Base-by-base conservation (phyloP, 2,329 filamentous ascomycete species). In the Colletotrichum siamense region DNA sequence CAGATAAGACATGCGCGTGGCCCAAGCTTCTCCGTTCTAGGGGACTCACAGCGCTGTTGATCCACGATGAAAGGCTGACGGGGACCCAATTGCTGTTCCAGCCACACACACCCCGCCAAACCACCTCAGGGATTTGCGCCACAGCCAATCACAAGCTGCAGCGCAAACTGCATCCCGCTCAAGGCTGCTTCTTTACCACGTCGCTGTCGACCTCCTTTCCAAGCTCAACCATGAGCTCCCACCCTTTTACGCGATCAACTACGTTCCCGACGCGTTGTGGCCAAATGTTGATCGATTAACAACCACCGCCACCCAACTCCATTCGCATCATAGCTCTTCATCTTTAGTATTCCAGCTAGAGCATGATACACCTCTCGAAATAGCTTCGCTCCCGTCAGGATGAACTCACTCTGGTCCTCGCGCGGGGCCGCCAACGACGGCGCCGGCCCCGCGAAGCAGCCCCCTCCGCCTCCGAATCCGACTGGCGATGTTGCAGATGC, bases 361-460 rank as follows among this genome's bases (percentile, higher is more conserved):
- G 73, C 73, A 73, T 68, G 73, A 68, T 32, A 75, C 24, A 62
- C 39, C 52, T 61, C 32, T 26, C 69, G 55, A 55, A 24, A 22
- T 26, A 68, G 69, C 62, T 55, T 52, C 52, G 30, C 55, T 76
- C 59, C 70, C 57, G 44, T 49, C 82, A 86, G 78, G 78, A 89
- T 89, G 88, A 88, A 87, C 81, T 86, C 84, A 78, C 79, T 86
- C 78, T 88, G 87, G 87, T 77, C 85, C 75, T 83, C 86, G 69
- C 84, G 44, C 44, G 44, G 81, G 81, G 78, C 84, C 69, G 79
- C 81, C 73, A 82, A 82, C 77, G 84, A 86, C 70, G 82, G 81
- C 62, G 63, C 78, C 39, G 80, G 81, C 57, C 63, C 81, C 36
- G 34, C 59, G 32, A 69, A 76, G n/a, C 55, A 30, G 18, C 49